Percentiles rank a stretch among this genome's conserved stretches.
Conservation (phyloP, 768 basidiomycete species). For the Hemileccinum rubropunctum region DNA sequence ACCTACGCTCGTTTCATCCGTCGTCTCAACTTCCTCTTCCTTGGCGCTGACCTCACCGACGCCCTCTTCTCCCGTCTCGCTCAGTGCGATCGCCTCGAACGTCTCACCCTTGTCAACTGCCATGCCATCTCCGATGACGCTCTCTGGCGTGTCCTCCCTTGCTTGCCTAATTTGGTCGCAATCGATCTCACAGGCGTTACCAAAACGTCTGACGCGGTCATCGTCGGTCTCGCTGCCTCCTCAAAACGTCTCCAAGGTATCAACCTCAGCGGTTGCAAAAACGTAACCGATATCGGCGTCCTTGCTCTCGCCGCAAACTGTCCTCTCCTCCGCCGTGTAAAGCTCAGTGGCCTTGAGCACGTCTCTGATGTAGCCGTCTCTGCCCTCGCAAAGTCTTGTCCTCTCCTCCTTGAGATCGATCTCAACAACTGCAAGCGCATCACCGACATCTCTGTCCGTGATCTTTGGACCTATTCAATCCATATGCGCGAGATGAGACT, state of each 20-base stretch:
- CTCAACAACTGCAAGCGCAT: constrained; percentile 79
- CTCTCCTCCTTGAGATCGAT: constrained; percentile 91
- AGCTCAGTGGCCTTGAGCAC: constrained; percentile 72
- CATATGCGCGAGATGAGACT: constrained; percentile 92
- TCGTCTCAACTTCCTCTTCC: constrained; percentile 81
- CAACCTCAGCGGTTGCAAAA: constrained; percentile 82
- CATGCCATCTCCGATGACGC: constrained; percentile 60
- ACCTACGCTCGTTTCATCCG: constrained; percentile 86
- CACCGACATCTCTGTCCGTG: constrained; percentile 74
- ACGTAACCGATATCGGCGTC: constrained; percentile 76
- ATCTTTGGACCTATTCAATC: constrained; percentile 75
- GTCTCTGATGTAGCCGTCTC: constrained; percentile 78
- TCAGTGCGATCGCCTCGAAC: constrained; percentile 78
- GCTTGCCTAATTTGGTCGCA: constrained; percentile 76
- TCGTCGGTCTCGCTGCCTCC: constrained; percentile 65
- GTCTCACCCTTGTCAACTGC: constrained; percentile 85
- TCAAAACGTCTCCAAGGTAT: constrained; percentile 86
- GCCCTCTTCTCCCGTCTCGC: constrained; percentile 68
- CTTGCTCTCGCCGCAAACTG: constrained; percentile 72
- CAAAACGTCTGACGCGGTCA: constrained; percentile 66
- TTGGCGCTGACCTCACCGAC: constrained; percentile 70
- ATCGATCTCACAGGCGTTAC: constrained; percentile 78
- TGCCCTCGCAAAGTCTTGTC: constrained; percentile 73
- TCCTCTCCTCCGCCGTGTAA: constrained; percentile 82
- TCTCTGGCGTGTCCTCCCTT: constrained; percentile 62